These are phyloP conservation scores for Apiotrichum sp. DNA, from an alignment of 1,284 basidiomycete genomes.

Conservation along the genomic window DNA sequence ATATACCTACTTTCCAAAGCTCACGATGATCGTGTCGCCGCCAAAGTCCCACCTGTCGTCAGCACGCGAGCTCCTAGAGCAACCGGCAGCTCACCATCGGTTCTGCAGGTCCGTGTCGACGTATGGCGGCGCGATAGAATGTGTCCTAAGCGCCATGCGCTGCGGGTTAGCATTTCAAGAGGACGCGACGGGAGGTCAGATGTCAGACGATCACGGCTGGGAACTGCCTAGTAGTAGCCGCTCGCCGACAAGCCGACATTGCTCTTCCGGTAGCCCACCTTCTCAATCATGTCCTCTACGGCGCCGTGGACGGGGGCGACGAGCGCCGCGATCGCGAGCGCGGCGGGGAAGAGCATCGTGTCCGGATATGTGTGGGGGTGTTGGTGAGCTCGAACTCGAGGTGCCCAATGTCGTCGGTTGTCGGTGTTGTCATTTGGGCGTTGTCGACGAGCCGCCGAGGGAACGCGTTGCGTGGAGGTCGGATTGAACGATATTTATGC, in stretches of 20 bases:
- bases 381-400: too few species aligned
- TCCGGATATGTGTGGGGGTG: conserved; percentile 5
- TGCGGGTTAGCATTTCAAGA: conserved; percentile 27
- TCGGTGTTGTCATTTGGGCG: too few species aligned
- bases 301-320: conserved; percentile 1
- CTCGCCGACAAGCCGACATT: not conserved
- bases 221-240: not conserved
- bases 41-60: conserved; percentile 78
- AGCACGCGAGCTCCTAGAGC: not conserved
- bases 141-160: conserved; percentile 73
- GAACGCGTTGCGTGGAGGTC: too few species aligned
- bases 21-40: conserved; percentile 73
- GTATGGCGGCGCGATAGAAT: conserved; percentile 76
- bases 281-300: conserved; percentile 35
- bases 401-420: too few species aligned
- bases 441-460: too few species aligned
- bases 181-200: not conserved
- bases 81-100: conserved; percentile 32
- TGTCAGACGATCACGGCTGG: not conserved
- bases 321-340: conserved; percentile 6
- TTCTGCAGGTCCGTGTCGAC: conserved; percentile 55
- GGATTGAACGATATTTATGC: too few species aligned
- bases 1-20: conserved; percentile 33
- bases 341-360: conserved; percentile 1
- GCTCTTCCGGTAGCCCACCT: conserved; percentile 21